Base-by-base conservation (phyloP, 441 rosid species). In the Eutrema salsugineum region DNA sequence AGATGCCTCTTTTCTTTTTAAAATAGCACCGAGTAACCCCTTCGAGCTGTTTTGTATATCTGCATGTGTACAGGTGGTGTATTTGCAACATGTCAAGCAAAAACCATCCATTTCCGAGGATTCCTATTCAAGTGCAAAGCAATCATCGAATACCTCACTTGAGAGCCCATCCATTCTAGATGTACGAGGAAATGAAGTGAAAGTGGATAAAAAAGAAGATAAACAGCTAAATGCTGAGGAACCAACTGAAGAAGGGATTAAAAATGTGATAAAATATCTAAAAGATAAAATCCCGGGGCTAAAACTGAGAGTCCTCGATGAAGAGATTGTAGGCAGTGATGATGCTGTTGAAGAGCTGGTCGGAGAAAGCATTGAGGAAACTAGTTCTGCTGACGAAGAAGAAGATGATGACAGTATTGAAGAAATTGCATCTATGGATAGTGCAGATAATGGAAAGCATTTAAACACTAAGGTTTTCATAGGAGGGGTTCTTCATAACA, bases 281-380 rank as follows among this genome's bases (percentile, higher is more conserved):
- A 94, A 90, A 83, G 97, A 94, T 60, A 91, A 87, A 82, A 91
- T 94, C 78, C 97, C 99, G 12, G 99, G 95, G 70, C 62, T 94
- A 71, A 91, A 90, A 80, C 87, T 56, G 43, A 58, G 78, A 73
- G 78, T 80, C 49, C 62, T 90, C 35, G 86, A 77, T 39, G 91
- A 83, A 70, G 84, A 67, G 70, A 77, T 79, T 39, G 22, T 58
- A n/a, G 92, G 83, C 63, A 89, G 84, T 64, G 82, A 48, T 33
- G 91, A 87, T 78, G 79, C 87, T 39, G 36, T 82, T 72, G 85
- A 83, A 77, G 88, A 86, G 70, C 73, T 91, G 78, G 86, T 84
- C 67, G 87, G 83, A 62, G 94, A 86, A 56, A 88, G 79, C 69
- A 86, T 78, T 33, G 93, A 86, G 36, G 80, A 88, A 70, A 74